These are phyloP conservation scores for Schizophyllum commune DNA, from an alignment of 1,284 basidiomycete genomes.

Conservation along the genomic window DNA sequence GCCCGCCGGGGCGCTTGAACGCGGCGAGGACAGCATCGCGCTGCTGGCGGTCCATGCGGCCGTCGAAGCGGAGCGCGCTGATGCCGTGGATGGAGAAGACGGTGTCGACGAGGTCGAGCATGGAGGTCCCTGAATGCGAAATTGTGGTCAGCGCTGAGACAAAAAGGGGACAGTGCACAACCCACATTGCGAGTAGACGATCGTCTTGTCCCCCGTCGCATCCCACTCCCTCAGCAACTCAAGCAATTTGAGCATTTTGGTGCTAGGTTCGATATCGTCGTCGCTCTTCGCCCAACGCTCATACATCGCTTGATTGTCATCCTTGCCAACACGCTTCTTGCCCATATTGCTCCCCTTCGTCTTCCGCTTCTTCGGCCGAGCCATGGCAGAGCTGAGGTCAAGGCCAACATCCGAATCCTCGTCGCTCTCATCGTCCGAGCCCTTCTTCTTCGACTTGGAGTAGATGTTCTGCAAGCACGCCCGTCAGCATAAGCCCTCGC, in stretches of 20 bases:
- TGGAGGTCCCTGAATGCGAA: conserved; percentile 54
- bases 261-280: conserved; percentile 53
- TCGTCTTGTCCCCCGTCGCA: conserved; percentile 56
- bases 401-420: conserved; percentile 17
- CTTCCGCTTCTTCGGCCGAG: conserved; percentile 3
- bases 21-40: conserved; percentile 40
- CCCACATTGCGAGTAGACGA: conserved; percentile 64
- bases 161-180: conserved; percentile 4
- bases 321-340: conserved; percentile 17
- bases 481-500: conserved; percentile 6
- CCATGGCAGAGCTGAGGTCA: neutral
- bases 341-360: conserved; percentile 11
- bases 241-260: conserved; percentile 59
- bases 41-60: conserved; percentile 46
- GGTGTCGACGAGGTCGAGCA: conserved; percentile 57
- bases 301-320: conserved; percentile 31
- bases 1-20: conserved; percentile 47
- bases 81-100: conserved; percentile 51
- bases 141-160: neutral
- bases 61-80: conserved; percentile 54
- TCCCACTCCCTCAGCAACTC: conserved; percentile 51
- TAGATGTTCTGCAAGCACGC: neutral
- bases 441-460: neutral
- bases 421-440: conserved; percentile 10
- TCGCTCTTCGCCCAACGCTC: conserved; percentile 48